Conservation (phyloP, 495 filamentous ascomycete genomes). For the Aspergillus steynii region DNA sequence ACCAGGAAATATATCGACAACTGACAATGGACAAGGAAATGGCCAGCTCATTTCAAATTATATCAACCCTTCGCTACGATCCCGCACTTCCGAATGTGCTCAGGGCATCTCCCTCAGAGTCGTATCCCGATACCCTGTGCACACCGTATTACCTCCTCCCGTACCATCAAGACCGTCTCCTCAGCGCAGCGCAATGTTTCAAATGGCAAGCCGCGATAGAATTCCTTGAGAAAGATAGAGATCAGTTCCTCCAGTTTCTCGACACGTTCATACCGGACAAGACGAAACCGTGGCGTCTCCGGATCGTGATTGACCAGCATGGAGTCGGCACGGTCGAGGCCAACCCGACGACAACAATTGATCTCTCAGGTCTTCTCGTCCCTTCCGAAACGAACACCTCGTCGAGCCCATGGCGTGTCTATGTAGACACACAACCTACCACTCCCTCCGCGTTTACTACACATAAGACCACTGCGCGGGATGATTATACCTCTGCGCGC, state of each 20-base stretch:
- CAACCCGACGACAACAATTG: slow-evolving; percentile 46
- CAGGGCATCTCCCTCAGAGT: slow-evolving; percentile 40
- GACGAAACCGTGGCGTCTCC: slow-evolving; percentile 49
- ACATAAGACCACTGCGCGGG: slow-evolving; percentile 72
- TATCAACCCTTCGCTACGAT: slow-evolving; percentile 77
- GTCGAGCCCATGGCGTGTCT: slow-evolving; percentile 43
- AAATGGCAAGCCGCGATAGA: slow-evolving; percentile 47
- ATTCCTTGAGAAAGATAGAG: slow-evolving; percentile 33
- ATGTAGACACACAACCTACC: slow-evolving; percentile 55
- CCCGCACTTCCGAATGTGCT: slow-evolving; percentile 53
- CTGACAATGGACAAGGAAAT: too few species aligned
- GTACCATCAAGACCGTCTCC: slow-evolving; percentile 80
- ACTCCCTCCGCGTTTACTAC: slow-evolving; percentile 63
- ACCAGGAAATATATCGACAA: background rate
- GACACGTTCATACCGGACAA: slow-evolving; percentile 38
- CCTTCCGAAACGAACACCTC: slow-evolving; percentile 16
- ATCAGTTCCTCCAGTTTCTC: slow-evolving; percentile 29
- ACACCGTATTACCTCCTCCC: slow-evolving; percentile 83
- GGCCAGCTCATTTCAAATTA: slow-evolving; percentile 53
- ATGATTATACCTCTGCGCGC: slow-evolving; percentile 65
- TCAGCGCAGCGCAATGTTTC: slow-evolving; percentile 71
- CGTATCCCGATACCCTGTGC: slow-evolving; percentile 36
- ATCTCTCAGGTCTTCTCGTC: slow-evolving; percentile 57
- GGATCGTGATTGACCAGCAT: slow-evolving; percentile 50
- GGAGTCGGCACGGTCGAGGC: slow-evolving; percentile 53